These are phyloP conservation scores for Suillus spraguei DNA, from an alignment of 768 basidiomycete species.

Conservation along the genomic window DNA sequence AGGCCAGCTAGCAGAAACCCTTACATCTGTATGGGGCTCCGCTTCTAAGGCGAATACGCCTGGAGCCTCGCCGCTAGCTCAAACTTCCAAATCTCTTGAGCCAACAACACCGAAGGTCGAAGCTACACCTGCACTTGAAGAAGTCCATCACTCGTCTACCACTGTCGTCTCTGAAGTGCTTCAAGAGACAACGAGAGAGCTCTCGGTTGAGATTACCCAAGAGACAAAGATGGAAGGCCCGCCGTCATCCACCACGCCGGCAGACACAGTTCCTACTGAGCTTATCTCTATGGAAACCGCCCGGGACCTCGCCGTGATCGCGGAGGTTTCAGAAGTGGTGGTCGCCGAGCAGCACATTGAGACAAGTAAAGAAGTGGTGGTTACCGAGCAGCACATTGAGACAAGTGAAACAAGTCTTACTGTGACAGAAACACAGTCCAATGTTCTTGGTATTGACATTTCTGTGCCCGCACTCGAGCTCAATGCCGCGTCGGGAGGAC, in stretches of 20 bases:
- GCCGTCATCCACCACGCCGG: conserved; percentile 26
- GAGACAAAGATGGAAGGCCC: background rate
- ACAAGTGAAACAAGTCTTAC: background rate
- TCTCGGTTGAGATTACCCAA: conserved; percentile 21
- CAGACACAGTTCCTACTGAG: conserved; percentile 29
- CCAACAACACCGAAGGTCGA: conserved; percentile 24
- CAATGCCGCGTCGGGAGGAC: background rate
- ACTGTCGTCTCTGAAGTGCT: conserved; percentile 3
- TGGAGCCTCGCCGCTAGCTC: conserved; percentile 29
- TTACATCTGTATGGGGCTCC: conserved; percentile 53
- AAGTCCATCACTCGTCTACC: conserved; percentile 10
- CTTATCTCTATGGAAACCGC: conserved; percentile 15
- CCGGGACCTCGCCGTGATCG: background rate
- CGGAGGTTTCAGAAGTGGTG: conserved; percentile 11
- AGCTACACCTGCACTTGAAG: conserved; percentile 19
- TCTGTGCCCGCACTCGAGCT: background rate
- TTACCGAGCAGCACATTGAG: conserved; percentile 16
- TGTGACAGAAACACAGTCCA: conserved; percentile 13
- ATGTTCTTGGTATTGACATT: conserved; percentile 7
- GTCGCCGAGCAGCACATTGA: conserved; percentile 15
- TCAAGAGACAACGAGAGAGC: conserved; percentile 6
- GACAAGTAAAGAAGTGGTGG: conserved; percentile 3
- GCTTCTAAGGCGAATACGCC: conserved; percentile 31
- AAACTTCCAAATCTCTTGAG: conserved; percentile 26
- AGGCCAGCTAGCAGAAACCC: conserved; percentile 42